Evolutionary conservation across 192 early-diverging fungal species (phyloP), one percentile per base, ranked within the genome.

Genomic region (Phycomyces blakesleeanus): DNA sequence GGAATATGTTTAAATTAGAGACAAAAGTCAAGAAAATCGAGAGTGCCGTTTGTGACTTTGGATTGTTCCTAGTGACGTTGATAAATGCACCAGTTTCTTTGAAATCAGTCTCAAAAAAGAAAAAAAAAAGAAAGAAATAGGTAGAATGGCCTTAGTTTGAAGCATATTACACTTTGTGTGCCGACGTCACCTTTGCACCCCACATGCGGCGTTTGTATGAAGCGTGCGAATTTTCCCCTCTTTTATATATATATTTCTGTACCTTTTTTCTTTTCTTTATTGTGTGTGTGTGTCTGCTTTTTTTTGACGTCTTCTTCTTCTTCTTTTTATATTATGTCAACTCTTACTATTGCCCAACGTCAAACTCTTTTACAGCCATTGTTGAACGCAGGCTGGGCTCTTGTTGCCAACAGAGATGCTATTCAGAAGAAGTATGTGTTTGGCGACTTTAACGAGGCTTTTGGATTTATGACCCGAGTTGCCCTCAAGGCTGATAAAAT

Each of bases 401-500:
- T 90, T n/a, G 81, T 80, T 14, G 63, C 75, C 18, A 76, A 74
- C 11, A 81, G 89, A 39, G 91, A 92, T 63, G 87, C 86, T 22
- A 89, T 90, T 61, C 72, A 80, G 58, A 94, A 91, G 73, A 81
- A 79, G 16, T 93, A 92, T 70, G 38, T 42, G 47, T 97, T 96
- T 76, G 74, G 81, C 50, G 83, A 91, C 69, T 98, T 98, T 69
- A 85, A 80, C 74, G 80, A 85, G 53, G 94, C 94, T 6, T 98
- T 93, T 80, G 89, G 87, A 5, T 98, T 98, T 76, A 98, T 98
- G 97, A 84, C 92, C 10, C 74, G 87, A 12, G 90, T 97, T 7
- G 97, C 94, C 34, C 78, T 95, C 38, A 78, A 78, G 37, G 94
- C 94, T 37, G 97, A 98, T 51, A 94, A 92, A 73, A 81, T 85